These are phyloP conservation scores for Salix suchowensis DNA, from an alignment of 345 rosid genomes.

Conservation along the genomic window DNA sequence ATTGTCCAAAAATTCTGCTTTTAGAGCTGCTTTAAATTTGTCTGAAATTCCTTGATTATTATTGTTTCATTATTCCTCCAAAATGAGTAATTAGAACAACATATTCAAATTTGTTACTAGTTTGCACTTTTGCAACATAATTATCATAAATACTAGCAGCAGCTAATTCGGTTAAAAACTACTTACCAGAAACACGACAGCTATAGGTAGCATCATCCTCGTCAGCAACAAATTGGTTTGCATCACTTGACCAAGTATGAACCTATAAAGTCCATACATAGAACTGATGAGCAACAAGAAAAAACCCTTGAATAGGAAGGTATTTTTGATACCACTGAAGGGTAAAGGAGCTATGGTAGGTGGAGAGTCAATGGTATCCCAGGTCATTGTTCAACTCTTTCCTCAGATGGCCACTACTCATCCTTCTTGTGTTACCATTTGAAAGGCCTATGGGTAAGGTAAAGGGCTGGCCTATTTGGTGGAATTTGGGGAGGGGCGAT, in stretches of 20 bases:
- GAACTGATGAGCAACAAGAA: conserved; percentile 1
- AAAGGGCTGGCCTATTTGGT: no score
- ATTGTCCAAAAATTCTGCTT: neutral
- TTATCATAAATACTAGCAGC: neutral
- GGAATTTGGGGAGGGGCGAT: no score
- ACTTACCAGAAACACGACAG: conserved; percentile 85
- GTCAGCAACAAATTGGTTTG: conserved; percentile 82
- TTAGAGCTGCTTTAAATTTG: neutral
- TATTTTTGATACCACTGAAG: no score
- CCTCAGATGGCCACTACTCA: no score
- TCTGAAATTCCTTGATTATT: neutral
- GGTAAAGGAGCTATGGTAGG: no score
- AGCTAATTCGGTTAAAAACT: conserved; percentile 6
- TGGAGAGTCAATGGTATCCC: no score
- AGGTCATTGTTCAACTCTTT: no score
- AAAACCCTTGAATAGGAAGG: neutral
- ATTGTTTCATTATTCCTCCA: neutral
- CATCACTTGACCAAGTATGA: conserved; percentile 79
- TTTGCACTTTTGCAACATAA: neutral
- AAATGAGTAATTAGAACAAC: neutral
- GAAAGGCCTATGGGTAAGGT: no score
- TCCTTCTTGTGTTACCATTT: no score
- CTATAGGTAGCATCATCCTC: conserved; percentile 88
- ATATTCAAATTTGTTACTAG: neutral
- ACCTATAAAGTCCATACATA: conserved; percentile 39